These are phyloP conservation scores for Ampelocalamus luodianensis DNA, from an alignment of 176 grass and related monocot genomes.

Conservation along the genomic window DNA sequence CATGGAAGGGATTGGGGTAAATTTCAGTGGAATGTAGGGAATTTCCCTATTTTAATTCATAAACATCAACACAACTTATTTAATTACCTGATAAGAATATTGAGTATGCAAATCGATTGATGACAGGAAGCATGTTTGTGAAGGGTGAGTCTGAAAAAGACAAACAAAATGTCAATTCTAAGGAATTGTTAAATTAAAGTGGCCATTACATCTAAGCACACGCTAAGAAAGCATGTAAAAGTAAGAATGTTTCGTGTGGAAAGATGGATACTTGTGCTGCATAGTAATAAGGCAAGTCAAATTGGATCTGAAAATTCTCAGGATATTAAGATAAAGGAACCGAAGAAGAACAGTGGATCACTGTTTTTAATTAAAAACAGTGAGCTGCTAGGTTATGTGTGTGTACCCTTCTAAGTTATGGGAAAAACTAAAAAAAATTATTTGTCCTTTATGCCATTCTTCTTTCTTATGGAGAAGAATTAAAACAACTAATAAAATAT, in stretches of 20 bases:
- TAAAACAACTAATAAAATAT: slow-evolving; percentile 9
- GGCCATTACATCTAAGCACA: not conserved
- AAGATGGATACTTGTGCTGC: not conserved
- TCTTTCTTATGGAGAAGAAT: not conserved
- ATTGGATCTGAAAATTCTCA: not conserved
- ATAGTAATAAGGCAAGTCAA: not conserved
- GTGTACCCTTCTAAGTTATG: not conserved
- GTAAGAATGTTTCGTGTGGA: not conserved
- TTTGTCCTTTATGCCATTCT: not conserved
- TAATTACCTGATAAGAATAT: slow-evolving; percentile 88
- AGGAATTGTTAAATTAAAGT: slow-evolving; percentile 13
- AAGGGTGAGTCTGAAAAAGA: slow-evolving; percentile 85
- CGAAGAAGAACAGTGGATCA: not conserved
- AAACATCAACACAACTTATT: not conserved
- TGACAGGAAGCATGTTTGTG: slow-evolving; percentile 96
- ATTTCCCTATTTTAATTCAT: not conserved
- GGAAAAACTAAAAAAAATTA: not conserved
- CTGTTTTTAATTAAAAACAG: not conserved
- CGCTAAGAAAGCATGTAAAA: slow-evolving; percentile 13
- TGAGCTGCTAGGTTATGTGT: not conserved
- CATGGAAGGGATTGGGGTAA: no score
- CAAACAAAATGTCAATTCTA: slow-evolving; percentile 1
- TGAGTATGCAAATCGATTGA: slow-evolving; percentile 97
- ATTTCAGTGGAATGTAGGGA: no score
- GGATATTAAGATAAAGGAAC: not conserved